These are phyloP conservation scores for Pleurostoma richardsiae DNA, from an alignment of 2,329 filamentous ascomycete species.

Conservation along the genomic window DNA sequence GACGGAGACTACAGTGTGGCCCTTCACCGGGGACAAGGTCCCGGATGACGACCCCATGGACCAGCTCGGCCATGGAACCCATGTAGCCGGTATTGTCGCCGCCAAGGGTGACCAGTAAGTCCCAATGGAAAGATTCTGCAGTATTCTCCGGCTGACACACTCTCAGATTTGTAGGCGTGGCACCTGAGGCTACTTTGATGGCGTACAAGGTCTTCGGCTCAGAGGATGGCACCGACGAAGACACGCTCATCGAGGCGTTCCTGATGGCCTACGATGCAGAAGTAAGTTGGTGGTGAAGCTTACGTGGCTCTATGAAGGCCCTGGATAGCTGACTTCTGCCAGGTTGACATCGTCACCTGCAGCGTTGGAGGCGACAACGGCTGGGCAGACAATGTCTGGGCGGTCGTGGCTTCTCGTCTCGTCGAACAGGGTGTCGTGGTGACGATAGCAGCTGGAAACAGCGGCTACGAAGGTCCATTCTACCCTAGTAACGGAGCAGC, in stretches of 20 bases:
- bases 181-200: slow-evolving; percentile 36
- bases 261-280: slow-evolving; percentile 23
- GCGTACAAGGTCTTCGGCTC: slow-evolving; percentile 38
- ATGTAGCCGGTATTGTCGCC: slow-evolving; percentile 43
- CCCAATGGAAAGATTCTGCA: too few relatives aligned
- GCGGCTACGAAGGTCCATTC: slow-evolving; percentile 22
- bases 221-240: slow-evolving; percentile 20
- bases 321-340: too few relatives aligned
- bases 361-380: slow-evolving; percentile 19
- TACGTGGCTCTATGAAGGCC: too few relatives aligned
- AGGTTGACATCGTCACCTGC: slow-evolving; percentile 24
- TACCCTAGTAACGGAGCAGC: slow-evolving; percentile 8
- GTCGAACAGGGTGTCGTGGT: slow-evolving; percentile 31
- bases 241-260: slow-evolving; percentile 29
- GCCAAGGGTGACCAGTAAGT: slow-evolving; percentile 25
- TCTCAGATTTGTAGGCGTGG: slow-evolving; percentile 35
- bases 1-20: too few relatives aligned
- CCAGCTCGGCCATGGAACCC: slow-evolving; percentile 31
- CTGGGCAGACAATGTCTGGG: slow-evolving; percentile 25
- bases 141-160: slow-evolving; percentile 3
- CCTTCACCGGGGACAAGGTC: neutral
- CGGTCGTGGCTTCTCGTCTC: slow-evolving; percentile 30
- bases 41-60: slow-evolving; percentile 27
- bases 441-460: slow-evolving; percentile 34
- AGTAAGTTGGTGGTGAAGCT: too few relatives aligned